Base-by-base conservation (phyloP, 2,329 filamentous ascomycete genomes). In the Stemphylium vesicarium region DNA sequence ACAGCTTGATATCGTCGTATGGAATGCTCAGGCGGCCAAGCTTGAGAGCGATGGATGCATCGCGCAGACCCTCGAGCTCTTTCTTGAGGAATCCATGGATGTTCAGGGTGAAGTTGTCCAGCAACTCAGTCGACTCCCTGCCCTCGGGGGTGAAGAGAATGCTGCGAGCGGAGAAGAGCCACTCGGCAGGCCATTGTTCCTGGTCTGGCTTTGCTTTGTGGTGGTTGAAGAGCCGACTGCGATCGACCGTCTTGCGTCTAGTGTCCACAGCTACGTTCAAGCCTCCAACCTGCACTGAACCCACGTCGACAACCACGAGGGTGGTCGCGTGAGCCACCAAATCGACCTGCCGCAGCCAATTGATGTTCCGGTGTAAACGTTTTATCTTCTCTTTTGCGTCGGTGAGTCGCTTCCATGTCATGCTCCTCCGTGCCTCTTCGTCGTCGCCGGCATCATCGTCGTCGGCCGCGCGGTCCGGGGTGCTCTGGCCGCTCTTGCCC, bases 201-300 rank as follows among this genome's bases (percentile, higher is more conserved):
- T 75, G 89, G 84, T 68, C 65, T 7, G 64, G 65, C 40, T 66
- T 70, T 4, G 66, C 66, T 56, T 73, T 74, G 53, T 74, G 71
- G 70, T 92, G 91, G 65, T 93, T 88, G 76, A 96, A 96, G 67
- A 96, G 88, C 39, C 92, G 89, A 55, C 91, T 92, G 50, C 92
- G 86, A 71, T 97, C 93, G 26, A 96, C 91, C 77, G 93, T 94
- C 77, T 96, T 96, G 58, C 87, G 88, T 64, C 96, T 83, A 6
- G 95, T 98, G 72, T 99, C 94, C 48, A 99, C 90, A 4, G 91
- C 90, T 56, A 96, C 80, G 12, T 90, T 92, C 66, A 97, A 85
- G 65, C 86, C 91, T 53, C 93, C 94, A 50, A 97, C 80, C 70
- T 96, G 91, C 38, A 98, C 75, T 58, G 88, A 90, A 18, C 95